Conservation (phyloP, 495 filamentous ascomycete genomes). For the Neurospora sublineolata region DNA sequence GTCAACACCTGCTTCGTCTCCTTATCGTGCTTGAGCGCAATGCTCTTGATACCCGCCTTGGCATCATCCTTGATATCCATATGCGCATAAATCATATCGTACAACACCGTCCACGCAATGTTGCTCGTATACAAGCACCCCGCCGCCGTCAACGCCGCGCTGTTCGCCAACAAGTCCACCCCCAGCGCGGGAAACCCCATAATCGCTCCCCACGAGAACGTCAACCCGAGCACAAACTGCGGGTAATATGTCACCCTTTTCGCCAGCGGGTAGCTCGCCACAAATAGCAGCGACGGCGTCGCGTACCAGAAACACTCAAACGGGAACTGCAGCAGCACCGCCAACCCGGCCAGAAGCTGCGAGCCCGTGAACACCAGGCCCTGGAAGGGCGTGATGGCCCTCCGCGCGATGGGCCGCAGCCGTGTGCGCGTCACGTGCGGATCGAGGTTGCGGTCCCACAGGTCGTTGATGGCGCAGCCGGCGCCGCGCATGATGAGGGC, state of each 20-base stretch:
- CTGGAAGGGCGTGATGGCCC: constrained; percentile 62
- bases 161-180: constrained; percentile 61
- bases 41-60: constrained; percentile 89
- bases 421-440: constrained; percentile 79
- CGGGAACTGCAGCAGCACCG: constrained; percentile 77
- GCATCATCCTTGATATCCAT: constrained; percentile 96
- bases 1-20: constrained; percentile 79
- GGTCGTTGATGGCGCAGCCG: constrained; percentile 95
- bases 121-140: constrained; percentile 73
- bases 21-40: constrained; percentile 76
- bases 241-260: constrained; percentile 94
- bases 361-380: constrained; percentile 73
- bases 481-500: constrained; percentile 94
- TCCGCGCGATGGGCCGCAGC: constrained; percentile 77
- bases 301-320: constrained; percentile 74
- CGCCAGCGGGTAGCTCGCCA: constrained; percentile 76
- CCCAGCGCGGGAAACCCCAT: constrained; percentile 94
- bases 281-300: constrained; percentile 71
- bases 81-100: constrained; percentile 98
- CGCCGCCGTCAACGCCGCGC: constrained; percentile 52
- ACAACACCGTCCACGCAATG: constrained; percentile 86
- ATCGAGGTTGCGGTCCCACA: constrained; percentile 92
- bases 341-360: constrained; percentile 73
- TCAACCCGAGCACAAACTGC: constrained; percentile 80
- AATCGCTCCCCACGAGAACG: constrained; percentile 94